Base-by-base conservation (phyloP, 768 basidiomycete species). In the Phlegmacium glaucopus region DNA sequence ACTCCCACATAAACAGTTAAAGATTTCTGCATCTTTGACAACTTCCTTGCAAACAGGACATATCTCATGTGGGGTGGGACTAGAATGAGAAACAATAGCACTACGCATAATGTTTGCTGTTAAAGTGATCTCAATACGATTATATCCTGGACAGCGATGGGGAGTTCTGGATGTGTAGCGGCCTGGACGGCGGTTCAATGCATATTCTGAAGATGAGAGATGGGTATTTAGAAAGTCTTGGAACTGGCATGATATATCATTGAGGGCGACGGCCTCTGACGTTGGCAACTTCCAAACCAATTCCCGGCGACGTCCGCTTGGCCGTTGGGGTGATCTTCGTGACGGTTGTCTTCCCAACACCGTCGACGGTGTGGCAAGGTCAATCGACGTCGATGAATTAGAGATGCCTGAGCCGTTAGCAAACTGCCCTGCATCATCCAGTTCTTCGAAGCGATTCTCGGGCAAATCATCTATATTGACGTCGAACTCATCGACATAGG, bases 1-100 rank as follows among this genome's bases (percentile, higher is more conserved):
- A 28, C 36, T 18, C 27, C 47, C 47, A 29, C 47, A 49, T n/a
- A 36, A 25, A 27, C 47, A 49, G 22, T 49, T 49, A 26, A 49
- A 49, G 11, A 43, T n/a, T 6, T 49, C 47, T 36, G 25, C 32
- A 7, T 36, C 47, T 43, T 39, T 42, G n/a, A 49, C 47, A 11
- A 49, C 47, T 42, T 49, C 47, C 15, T 43, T 42, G 27, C 47
- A 49, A 15, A 49, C 34, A 4, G 41, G 41, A 25, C 47, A 49
- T 43, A 49, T 49, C 18, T 49, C 47, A 25, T 39, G 41, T 9
- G 47, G 47, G 22, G 34, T 43, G 1, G 47, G 47, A 2, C 29
- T 43, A 15, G 32, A 22, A 25, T 49, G 47, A 4, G 47, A 43
- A 18, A 49, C 41, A 16, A 49, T 25, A 22, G 47, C 47, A 28